Evolutionary conservation across 257 asterid species (phyloP).

Genomic region (Ehretia macrophylla): DNA sequence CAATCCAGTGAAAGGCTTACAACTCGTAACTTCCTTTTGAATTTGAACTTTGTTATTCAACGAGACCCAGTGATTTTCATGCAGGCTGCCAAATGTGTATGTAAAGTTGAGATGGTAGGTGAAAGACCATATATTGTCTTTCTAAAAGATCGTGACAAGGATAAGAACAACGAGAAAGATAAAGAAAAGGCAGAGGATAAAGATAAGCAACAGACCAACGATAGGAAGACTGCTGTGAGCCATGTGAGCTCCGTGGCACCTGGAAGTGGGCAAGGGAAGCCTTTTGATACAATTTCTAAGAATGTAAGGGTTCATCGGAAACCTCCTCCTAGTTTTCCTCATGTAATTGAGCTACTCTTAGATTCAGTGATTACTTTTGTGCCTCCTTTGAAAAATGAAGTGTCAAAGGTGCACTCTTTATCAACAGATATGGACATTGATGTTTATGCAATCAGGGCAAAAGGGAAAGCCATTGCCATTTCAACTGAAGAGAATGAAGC

Average conservation of each 20-base stretch:
- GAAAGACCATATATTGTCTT: constrained; percentile 79
- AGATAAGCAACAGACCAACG: constrained; percentile 54
- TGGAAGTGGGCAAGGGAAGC: constrained; percentile 61
- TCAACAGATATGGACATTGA: constrained; percentile 82
- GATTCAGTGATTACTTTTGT: constrained; percentile 60
- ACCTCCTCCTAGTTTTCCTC: constrained; percentile 78
- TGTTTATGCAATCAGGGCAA: constrained; percentile 60
- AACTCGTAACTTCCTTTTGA: constrained; percentile 70
- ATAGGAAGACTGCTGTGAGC: constrained; percentile 64
- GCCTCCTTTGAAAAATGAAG: constrained; percentile 57
- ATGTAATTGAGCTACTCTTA: constrained; percentile 68
- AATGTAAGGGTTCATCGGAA: constrained; percentile 60
- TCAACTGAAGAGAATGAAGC: constrained; percentile 47
- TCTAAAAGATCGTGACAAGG: constrained; percentile 86
- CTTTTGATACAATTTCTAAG: constrained; percentile 53
- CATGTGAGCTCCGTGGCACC: constrained; percentile 34
- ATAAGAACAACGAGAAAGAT: constrained; percentile 65
- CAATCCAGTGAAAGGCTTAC: constrained; percentile 89
- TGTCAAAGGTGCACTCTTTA: constrained; percentile 38
- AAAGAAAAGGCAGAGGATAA: constrained; percentile 70
- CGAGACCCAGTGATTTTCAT: constrained; percentile 78
- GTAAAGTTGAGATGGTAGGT: constrained; percentile 94
- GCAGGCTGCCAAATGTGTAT: constrained; percentile 80
- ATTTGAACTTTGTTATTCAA: constrained; percentile 67
- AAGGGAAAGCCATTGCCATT: constrained; percentile 72